A percentile compares a stretch with the other conserved stretches of the same genome.
phyloP scores from a whole-genome alignment of 2,329 filamentous ascomycete genomes.

The Colletotrichum gloeosporioides region DNA sequence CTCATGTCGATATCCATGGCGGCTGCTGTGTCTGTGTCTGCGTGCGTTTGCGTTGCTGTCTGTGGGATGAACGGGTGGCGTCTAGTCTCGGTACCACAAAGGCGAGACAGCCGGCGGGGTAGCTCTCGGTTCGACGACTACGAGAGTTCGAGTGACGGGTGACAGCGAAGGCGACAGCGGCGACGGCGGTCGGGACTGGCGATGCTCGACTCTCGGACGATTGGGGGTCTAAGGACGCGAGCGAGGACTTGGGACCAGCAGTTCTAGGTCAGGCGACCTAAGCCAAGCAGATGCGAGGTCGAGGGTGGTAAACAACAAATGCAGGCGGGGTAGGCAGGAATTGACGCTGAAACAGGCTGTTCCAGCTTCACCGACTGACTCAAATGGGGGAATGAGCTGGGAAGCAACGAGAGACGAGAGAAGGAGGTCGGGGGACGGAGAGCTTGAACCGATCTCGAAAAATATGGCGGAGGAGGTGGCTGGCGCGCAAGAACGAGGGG shows the following conservation, averaged over 20 bases:
- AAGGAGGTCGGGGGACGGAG: neutral
- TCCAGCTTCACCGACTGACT: slow-evolving; percentile 15
- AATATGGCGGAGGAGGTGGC: slow-evolving; percentile 3
- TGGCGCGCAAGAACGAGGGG: slow-evolving; percentile 20
- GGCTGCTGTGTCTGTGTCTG: neutral
- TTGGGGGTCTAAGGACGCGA: slow-evolving; percentile 3
- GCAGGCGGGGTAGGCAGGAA: slow-evolving; percentile 21
- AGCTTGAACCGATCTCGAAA: neutral
- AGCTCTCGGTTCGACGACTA: neutral
- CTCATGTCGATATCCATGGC: slow-evolving; percentile 73
- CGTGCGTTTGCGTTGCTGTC: neutral
- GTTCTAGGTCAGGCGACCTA: slow-evolving; percentile 15
- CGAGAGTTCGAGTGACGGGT: neutral
- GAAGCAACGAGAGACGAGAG: slow-evolving; percentile 7
- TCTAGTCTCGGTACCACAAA: slow-evolving; percentile 15
- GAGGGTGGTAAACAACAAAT: slow-evolving; percentile 16
- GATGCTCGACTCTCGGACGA: neutral
- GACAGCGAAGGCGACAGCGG: neutral
- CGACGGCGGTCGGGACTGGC: neutral
- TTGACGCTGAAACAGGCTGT: slow-evolving; percentile 18
- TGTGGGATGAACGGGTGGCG: slow-evolving; percentile 11
- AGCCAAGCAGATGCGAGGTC: neutral
- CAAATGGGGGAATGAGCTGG: neutral
- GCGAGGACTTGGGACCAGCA: neutral
- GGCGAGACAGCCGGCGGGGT: slow-evolving; percentile 6